A percentile compares a stretch with the other conserved stretches of the same genome.
Evolutionary conservation across 306 rosid genomes (phyloP).

Genomic region (Prunus armeniaca): DNA sequence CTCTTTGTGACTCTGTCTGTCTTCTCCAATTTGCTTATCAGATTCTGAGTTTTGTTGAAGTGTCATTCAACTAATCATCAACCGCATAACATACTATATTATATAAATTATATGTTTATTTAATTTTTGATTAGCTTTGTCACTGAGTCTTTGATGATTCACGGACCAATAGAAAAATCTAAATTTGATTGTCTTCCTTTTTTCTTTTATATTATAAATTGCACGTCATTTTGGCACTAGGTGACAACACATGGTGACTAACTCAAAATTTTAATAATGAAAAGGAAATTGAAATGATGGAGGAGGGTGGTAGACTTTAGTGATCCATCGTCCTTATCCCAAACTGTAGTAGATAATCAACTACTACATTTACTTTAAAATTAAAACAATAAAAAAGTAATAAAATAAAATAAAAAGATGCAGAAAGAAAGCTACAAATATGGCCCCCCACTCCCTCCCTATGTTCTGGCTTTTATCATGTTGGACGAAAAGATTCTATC

Average conservation of each 20-base stretch:
- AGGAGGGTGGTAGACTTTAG: slow-evolving; percentile 10
- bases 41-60: neutral
- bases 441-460: neutral
- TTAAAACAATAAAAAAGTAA: no score
- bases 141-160: slow-evolving; percentile 44
- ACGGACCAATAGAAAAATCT: slow-evolving; percentile 36
- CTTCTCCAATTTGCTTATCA: slow-evolving; percentile 10
- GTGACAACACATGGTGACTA: slow-evolving; percentile 34
- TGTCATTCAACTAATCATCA: neutral
- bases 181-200: slow-evolving; percentile 4
- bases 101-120: neutral
- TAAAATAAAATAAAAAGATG: neutral
- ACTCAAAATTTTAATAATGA: slow-evolving; percentile 19
- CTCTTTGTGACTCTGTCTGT: neutral
- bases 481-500: slow-evolving; percentile 14
- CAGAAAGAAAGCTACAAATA: slow-evolving; percentile 21
- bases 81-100: neutral
- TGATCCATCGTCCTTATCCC: slow-evolving; percentile 26
- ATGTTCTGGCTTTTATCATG: slow-evolving; percentile 24
- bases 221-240: slow-evolving; percentile 41
- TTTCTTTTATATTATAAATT: slow-evolving; percentile 11
- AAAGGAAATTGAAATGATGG: slow-evolving; percentile 3
- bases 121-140: neutral
- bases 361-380: neutral
- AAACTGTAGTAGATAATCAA: neutral